Percentiles rank a stretch among this genome's conserved stretches.
phyloP scores from a whole-genome alignment of 1,284 basidiomycete genomes.

The Boletellus deceptivus region DNA sequence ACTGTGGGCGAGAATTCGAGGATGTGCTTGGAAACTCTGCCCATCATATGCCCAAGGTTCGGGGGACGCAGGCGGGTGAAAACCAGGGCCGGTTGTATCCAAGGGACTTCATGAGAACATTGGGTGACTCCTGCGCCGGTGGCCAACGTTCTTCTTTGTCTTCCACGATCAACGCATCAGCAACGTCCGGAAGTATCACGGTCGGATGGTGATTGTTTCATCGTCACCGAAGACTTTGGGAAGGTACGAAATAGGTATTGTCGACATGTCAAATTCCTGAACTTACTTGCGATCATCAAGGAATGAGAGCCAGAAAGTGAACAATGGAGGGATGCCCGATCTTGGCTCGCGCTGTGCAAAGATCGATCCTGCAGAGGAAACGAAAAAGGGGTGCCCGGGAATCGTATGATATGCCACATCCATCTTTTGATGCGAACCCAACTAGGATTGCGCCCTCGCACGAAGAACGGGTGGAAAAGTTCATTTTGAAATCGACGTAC shows the following conservation, averaged over 20 bases:
- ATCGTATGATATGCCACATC: background rate
- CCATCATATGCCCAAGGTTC: background rate
- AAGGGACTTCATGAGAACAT: constrained; percentile 3
- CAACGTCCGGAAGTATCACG: too few relatives aligned
- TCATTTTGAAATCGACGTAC: background rate
- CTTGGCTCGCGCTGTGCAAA: constrained; percentile 7
- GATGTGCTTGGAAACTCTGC: background rate
- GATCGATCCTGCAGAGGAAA: background rate
- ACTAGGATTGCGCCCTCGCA: background rate
- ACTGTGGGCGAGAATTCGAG: background rate
- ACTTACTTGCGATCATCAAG: constrained; percentile 19
- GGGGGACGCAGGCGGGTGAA: background rate
- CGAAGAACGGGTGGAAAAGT: background rate
- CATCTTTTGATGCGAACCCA: background rate
- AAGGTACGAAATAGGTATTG: background rate
- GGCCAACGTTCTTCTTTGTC: background rate
- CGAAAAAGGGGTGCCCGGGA: background rate
- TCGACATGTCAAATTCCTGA: background rate
- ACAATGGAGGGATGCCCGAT: background rate
- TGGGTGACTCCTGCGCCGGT: background rate
- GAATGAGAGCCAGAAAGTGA: constrained; percentile 1
- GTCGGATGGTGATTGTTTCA: background rate
- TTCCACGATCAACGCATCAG: background rate
- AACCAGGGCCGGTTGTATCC: background rate
- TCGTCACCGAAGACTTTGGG: background rate